phyloP scores from a whole-genome alignment of 2,329 filamentous ascomycete species.

The Cladosporium sp. region DNA sequence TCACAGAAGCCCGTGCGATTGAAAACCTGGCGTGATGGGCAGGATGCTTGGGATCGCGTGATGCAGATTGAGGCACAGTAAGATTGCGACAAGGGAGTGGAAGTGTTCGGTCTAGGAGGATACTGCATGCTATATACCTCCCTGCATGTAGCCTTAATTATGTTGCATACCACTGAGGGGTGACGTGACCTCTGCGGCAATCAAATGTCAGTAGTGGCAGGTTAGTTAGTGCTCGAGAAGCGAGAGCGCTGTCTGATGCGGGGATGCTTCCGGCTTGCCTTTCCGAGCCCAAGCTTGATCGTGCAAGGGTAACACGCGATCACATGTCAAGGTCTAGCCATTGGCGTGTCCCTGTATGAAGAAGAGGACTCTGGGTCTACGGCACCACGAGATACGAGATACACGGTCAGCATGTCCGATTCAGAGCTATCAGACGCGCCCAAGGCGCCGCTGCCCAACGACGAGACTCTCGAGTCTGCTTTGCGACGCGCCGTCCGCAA shows the following conservation, averaged over 20 bases:
- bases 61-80: neutral
- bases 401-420: conserved; percentile 20
- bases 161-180: neutral
- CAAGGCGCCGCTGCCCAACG: conserved; percentile 9
- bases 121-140: neutral
- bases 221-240: neutral
- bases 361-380: too few species aligned
- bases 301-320: neutral
- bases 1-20: conserved; percentile 7
- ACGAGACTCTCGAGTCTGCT: conserved; percentile 35
- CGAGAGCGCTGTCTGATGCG: neutral
- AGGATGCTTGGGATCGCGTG: neutral
- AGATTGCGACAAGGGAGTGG: neutral
- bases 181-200: neutral
- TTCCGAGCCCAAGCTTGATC: neutral
- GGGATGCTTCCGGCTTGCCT: neutral
- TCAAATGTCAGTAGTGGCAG: neutral
- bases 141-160: too few species aligned
- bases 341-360: too few species aligned
- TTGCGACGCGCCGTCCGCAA: conserved; percentile 39
- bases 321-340: neutral
- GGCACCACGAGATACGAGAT: neutral
- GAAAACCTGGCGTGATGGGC: conserved; percentile 2
- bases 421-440: conserved; percentile 19
- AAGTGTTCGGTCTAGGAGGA: neutral